Percentiles rank a stretch among this genome's conserved stretches.
phyloP scores from a whole-genome alignment of 257 asterid species.

The Gentiana straminea region DNA sequence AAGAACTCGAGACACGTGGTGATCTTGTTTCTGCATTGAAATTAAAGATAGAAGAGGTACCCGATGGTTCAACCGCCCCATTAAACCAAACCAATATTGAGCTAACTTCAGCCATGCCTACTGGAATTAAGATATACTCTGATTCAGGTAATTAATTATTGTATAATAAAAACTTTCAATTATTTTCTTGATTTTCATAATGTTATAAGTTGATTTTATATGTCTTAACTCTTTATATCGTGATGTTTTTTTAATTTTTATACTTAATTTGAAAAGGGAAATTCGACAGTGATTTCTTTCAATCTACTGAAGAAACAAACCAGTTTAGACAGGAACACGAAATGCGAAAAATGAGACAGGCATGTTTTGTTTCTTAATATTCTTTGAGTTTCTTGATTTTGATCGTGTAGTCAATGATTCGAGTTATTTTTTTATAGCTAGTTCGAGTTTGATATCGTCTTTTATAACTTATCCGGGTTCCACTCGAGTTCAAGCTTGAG shows the following conservation, averaged over 20 bases:
- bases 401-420: too few relatives aligned
- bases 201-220: neutral
- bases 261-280: slow-evolving; percentile 41
- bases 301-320: slow-evolving; percentile 78
- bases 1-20: slow-evolving; percentile 65
- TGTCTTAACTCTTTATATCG: too few relatives aligned
- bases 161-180: neutral
- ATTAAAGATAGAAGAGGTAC: slow-evolving; percentile 64
- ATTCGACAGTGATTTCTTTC: slow-evolving; percentile 64
- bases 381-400: neutral
- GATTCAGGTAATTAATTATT: slow-evolving; percentile 25
- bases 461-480: neutral
- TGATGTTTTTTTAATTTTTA: neutral
- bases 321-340: slow-evolving; percentile 80
- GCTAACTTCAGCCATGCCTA: slow-evolving; percentile 64
- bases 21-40: slow-evolving; percentile 77
- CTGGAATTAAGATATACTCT: slow-evolving; percentile 69
- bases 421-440: too few relatives aligned
- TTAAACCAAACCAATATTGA: slow-evolving; percentile 60
- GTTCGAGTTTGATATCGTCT: too few relatives aligned
- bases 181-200: neutral
- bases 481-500: neutral
- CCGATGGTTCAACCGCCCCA: slow-evolving; percentile 71
- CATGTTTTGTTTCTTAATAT: slow-evolving; percentile 14
- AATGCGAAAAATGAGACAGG: slow-evolving; percentile 86